These are phyloP conservation scores for Pleodorina starrii DNA, from an alignment of 139 green algal species.

Conservation along the genomic window DNA sequence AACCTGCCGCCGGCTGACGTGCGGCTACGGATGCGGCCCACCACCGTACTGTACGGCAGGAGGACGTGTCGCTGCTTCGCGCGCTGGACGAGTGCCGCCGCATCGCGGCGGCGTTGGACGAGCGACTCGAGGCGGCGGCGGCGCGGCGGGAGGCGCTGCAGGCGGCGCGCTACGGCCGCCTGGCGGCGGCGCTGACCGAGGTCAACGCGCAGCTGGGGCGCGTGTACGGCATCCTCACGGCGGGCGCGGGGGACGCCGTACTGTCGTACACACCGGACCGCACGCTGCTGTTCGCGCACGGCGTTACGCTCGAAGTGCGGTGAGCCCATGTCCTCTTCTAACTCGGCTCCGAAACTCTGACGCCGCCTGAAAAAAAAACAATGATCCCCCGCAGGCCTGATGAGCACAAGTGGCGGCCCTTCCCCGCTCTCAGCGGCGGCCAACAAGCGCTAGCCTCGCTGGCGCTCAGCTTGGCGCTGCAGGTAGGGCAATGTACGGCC, in stretches of 20 bases:
- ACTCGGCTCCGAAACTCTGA: too few relatives aligned
- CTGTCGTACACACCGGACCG: slow-evolving; percentile 70
- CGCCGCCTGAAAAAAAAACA: too few relatives aligned
- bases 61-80: slow-evolving; percentile 17
- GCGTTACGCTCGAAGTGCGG: slow-evolving; percentile 76
- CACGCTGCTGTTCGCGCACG: slow-evolving; percentile 72
- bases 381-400: too few relatives aligned
- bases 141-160: slow-evolving; percentile 58
- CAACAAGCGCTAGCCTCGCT: slow-evolving; percentile 88
- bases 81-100: slow-evolving; percentile 33
- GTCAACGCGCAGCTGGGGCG: slow-evolving; percentile 53
- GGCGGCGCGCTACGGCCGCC: slow-evolving; percentile 58
- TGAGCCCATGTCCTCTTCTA: too few relatives aligned
- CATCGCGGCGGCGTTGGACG: slow-evolving; percentile 32
- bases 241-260: slow-evolving; percentile 65
- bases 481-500: slow-evolving; percentile 62
- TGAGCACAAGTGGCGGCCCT: slow-evolving; percentile 74
- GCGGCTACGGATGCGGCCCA: too few relatives aligned
- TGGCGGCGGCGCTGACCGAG: slow-evolving; percentile 48
- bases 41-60: slow-evolving; percentile 31
- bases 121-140: slow-evolving; percentile 23
- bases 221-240: slow-evolving; percentile 56
- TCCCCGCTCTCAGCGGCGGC: slow-evolving; percentile 77
- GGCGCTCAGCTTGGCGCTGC: slow-evolving; percentile 83
- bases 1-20: too few relatives aligned